A percentile compares a stretch with the other conserved stretches of the same genome.
Conservation (phyloP, 495 filamentous ascomycete genomes). For the Glutinoglossum americanum region DNA sequence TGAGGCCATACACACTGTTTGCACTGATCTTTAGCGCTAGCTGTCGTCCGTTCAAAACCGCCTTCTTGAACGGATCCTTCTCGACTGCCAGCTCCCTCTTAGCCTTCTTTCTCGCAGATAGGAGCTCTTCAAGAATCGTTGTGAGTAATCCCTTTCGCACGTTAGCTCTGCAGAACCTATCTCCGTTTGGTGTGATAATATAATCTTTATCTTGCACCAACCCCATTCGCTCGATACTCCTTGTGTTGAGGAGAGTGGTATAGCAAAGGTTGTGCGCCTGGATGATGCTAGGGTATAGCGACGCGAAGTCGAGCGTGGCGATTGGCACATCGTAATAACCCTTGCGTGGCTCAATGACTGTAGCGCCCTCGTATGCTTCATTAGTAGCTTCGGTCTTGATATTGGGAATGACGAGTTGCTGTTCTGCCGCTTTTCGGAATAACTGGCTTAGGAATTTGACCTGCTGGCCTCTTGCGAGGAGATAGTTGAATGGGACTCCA, state of each 20-base stretch:
- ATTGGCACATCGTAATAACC: conserved; percentile 88
- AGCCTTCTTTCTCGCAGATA: conserved; percentile 74
- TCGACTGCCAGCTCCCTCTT: conserved; percentile 80
- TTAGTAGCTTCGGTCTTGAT: conserved; percentile 35
- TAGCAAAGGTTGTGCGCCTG: conserved; percentile 98
- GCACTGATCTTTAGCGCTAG: conserved; percentile 91
- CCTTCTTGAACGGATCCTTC: conserved; percentile 92
- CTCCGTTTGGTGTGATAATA: conserved; percentile 81
- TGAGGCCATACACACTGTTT: conserved; percentile 95
- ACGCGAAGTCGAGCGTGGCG: conserved; percentile 96
- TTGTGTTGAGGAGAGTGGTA: conserved; percentile 76
- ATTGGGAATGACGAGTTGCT: conserved; percentile 86
- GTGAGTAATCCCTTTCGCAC: conserved; percentile 80
- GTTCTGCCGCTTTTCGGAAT: conserved; percentile 81
- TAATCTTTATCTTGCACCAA: conserved; percentile 81
- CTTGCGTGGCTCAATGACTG: conserved; percentile 85
- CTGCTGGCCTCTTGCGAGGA: conserved; percentile 83
- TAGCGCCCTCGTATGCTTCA: conserved; percentile 93
- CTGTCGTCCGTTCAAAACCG: conserved; percentile 92
- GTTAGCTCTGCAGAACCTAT: conserved; percentile 77
- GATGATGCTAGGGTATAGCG: conserved; percentile 95
- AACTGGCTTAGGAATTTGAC: conserved; percentile 96
- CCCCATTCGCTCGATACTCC: conserved; percentile 44
- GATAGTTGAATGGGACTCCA: conserved; percentile 89
- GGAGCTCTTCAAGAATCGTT: conserved; percentile 84